phyloP scores from a whole-genome alignment of 2,329 filamentous ascomycete species.

The Trichothecium roseum region DNA sequence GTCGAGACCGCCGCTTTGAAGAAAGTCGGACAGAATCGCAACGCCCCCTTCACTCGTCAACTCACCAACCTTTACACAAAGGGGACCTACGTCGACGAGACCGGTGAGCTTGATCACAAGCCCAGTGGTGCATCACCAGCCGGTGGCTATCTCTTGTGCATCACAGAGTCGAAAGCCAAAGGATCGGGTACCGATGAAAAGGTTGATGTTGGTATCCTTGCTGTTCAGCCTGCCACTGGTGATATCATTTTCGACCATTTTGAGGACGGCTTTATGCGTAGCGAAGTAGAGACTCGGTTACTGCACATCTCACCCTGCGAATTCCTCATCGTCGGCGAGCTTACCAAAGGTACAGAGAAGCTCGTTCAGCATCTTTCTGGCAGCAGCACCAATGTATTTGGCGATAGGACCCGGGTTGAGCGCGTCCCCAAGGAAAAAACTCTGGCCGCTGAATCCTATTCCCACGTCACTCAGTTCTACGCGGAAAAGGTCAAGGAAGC shows the following conservation, averaged over 20 bases:
- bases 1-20: constrained; percentile 93
- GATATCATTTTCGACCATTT: constrained; percentile 95
- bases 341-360: constrained; percentile 88
- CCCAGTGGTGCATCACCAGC: constrained; percentile 37
- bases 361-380: constrained; percentile 82
- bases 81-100: constrained; percentile 92
- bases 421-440: constrained; percentile 66
- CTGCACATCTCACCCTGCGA: constrained; percentile 94
- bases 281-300: constrained; percentile 89
- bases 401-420: constrained; percentile 81
- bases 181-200: constrained; percentile 81
- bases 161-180: constrained; percentile 78
- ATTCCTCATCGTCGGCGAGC: constrained; percentile 81
- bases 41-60: constrained; percentile 82
- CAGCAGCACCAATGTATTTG: constrained; percentile 83
- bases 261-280: constrained; percentile 95
- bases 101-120: constrained; percentile 61
- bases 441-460: constrained; percentile 74
- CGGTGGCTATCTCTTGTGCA: constrained; percentile 84
- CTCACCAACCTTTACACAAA: constrained; percentile 97
- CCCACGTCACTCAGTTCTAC: constrained; percentile 88
- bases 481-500: constrained; percentile 67
- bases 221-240: constrained; percentile 90
- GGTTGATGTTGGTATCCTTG: constrained; percentile 82
- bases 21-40: constrained; percentile 88